Base-by-base conservation (phyloP, 768 basidiomycete genomes). In the Roridomyces roridus region DNA sequence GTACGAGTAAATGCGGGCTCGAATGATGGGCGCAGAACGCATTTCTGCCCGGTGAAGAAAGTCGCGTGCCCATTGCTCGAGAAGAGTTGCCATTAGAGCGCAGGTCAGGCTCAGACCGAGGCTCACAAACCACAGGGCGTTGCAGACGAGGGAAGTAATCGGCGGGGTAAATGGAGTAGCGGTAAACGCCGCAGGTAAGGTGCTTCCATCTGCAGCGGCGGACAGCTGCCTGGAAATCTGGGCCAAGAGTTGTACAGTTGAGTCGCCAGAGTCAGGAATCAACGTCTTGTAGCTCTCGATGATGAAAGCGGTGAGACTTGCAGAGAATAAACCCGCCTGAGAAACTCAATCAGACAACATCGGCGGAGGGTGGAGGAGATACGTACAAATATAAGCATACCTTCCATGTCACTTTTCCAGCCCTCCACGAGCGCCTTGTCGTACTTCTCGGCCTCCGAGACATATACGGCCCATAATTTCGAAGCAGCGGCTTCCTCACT, bases 311-410 rank as follows among this genome's bases (percentile, higher is more conserved):
- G 51, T 53, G 21, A 53, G 43, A 53, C 42, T 46, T 12, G 42
- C 43, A 24, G 43, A 53, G 26, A 44, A 52, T 6, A 52, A 31
- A 51, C 50, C 50, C 20, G 48, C 35, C 39, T 50, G n/a, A n/a
- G n/a, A n/a, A 14, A 7, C n/a, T n/a, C n/a, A n/a, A n/a, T n/a
- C 14, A 31, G 14, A 7, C 14, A 31, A 14, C 7, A 14, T 7
- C 29, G 14, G 29, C 6, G 6, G 6, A 6, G 14, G 6, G 6
- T 6, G 14, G 29, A 14, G 7, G 7, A 7, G 14, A 6, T 7
- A 31, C 29, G 6, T 14, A 31, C 29, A 14, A 31, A 31, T 31
- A 31, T 31, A 14, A 31, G 29, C 39, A 40, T 40, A 8, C 39
- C 39, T 17, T 17, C 15, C 39, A 40, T 21, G 17, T 40, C 11